Evolutionary conservation across 2,329 filamentous ascomycete species (phyloP).

Genomic region (Phyllachora maydis): DNA sequence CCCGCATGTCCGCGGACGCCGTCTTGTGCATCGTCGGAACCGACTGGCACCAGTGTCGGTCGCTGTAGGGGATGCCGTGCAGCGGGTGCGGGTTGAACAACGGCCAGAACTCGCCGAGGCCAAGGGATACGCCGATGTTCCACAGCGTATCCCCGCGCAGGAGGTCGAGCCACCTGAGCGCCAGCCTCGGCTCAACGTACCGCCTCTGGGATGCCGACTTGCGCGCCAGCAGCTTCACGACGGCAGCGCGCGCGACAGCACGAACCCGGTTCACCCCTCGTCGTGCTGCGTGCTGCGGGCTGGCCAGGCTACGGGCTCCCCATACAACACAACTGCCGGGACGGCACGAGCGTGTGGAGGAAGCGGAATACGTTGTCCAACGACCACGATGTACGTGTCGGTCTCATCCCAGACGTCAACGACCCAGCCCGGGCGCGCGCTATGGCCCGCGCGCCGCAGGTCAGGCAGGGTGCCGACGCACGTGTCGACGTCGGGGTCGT

Average conservation of each 20-base stretch:
- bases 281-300: too few species aligned
- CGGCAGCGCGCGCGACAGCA: slow-evolving; percentile 20
- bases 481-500: slow-evolving; percentile 14
- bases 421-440: slow-evolving; percentile 22
- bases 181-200: slow-evolving; percentile 16
- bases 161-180: slow-evolving; percentile 17
- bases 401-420: slow-evolving; percentile 37
- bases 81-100: slow-evolving; percentile 27
- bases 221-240: slow-evolving; percentile 17
- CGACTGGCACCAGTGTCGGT: slow-evolving; percentile 27
- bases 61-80: slow-evolving; percentile 23
- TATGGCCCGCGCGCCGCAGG: slow-evolving; percentile 25
- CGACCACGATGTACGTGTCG: slow-evolving; percentile 26
- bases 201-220: slow-evolving; percentile 12
- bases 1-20: slow-evolving; percentile 21
- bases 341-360: slow-evolving; percentile 23
- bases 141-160: slow-evolving; percentile 21
- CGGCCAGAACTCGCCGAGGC: slow-evolving; percentile 24
- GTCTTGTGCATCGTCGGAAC: slow-evolving; percentile 26
- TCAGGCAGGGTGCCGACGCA: slow-evolving; percentile 22
- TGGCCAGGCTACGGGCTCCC: slow-evolving; percentile 25
- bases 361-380: slow-evolving; percentile 26
- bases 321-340: slow-evolving; percentile 21
- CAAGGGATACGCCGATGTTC: slow-evolving; percentile 19
- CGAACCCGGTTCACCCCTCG: slow-evolving; percentile 22